Evolutionary conservation across 371 early-diverging fungal genomes (phyloP).

Genomic region (Dichotomocladium elegans): DNA sequence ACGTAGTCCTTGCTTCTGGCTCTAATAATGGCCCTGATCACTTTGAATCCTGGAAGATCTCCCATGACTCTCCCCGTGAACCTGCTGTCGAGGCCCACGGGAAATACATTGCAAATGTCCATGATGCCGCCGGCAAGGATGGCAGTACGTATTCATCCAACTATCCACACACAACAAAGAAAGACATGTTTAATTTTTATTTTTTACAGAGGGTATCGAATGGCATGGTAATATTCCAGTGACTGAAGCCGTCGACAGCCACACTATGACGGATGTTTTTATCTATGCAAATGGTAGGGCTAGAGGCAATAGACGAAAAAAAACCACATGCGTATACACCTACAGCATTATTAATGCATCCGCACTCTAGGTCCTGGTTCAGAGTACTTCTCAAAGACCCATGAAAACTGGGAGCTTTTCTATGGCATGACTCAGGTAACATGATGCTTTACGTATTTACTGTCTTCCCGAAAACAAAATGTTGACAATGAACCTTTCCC

Average conservation of each 20-base stretch:
- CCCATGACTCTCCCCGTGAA: constrained; percentile 32
- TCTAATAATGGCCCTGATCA: constrained; percentile 58
- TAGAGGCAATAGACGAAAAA: not conserved
- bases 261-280: constrained; percentile 60
- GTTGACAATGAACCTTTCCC: not conserved
- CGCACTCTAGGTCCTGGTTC: constrained; percentile 48
- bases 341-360: not conserved
- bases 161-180: no score
- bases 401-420: constrained; percentile 60
- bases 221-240: constrained; percentile 36
- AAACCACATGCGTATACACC: not conserved
- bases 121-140: constrained; percentile 32
- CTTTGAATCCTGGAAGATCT: constrained; percentile 59
- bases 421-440: constrained; percentile 48
- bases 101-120: constrained; percentile 30
- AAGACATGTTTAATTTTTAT: not conserved
- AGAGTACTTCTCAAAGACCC: constrained; percentile 48
- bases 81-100: constrained; percentile 31
- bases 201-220: constrained; percentile 25
- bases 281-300: constrained; percentile 41
- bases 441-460: not conserved
- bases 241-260: constrained; percentile 38
- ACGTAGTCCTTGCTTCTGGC: constrained; percentile 58
- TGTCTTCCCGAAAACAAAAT: not conserved
- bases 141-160: constrained; percentile 9